Evolutionary conservation across 2,329 filamentous ascomycete genomes (phyloP).

Genomic region (Pleurostoma richardsiae): DNA sequence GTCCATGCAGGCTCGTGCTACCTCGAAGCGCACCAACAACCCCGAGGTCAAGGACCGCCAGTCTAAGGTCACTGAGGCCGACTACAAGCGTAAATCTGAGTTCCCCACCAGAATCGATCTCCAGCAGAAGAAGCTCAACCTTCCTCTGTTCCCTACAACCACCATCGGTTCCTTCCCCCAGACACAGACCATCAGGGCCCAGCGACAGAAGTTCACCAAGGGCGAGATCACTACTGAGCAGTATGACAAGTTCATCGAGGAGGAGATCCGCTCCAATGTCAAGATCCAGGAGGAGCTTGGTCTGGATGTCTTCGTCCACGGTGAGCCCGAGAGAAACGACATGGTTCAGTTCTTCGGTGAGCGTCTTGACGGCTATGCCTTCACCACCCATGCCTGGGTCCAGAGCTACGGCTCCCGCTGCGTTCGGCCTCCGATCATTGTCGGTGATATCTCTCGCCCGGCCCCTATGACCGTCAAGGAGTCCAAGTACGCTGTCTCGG

Average conservation of each 20-base stretch:
- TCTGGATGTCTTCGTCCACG: slow-evolving; percentile 95
- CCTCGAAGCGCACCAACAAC: slow-evolving; percentile 94
- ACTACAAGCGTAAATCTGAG: slow-evolving; percentile 89
- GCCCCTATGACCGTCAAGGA: slow-evolving; percentile 99
- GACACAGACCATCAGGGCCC: slow-evolving; percentile 95
- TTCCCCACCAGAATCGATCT: slow-evolving; percentile 81
- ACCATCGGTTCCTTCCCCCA: slow-evolving; percentile 99
- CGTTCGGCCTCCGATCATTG: slow-evolving; percentile 96
- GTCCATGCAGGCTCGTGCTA: slow-evolving; percentile 84
- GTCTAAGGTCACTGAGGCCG: slow-evolving; percentile 72
- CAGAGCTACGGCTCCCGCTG: slow-evolving; percentile 96
- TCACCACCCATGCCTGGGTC: slow-evolving; percentile 99
- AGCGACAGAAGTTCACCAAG: slow-evolving; percentile 99
- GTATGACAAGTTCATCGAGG: slow-evolving; percentile 99
- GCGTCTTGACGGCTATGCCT: slow-evolving; percentile 92
- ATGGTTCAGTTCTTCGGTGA: slow-evolving; percentile 99
- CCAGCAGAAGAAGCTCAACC: slow-evolving; percentile 88
- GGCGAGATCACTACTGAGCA: slow-evolving; percentile 85
- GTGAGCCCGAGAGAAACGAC: slow-evolving; percentile 99
- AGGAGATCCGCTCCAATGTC: slow-evolving; percentile 93
- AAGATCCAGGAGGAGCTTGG: slow-evolving; percentile 97
- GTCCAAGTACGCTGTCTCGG: slow-evolving; percentile 94
- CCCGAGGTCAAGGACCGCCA: slow-evolving; percentile 96
- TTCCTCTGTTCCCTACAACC: slow-evolving; percentile 96
- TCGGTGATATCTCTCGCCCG: slow-evolving; percentile 96